These are phyloP conservation scores for Pseudoturritis turrita DNA, from an alignment of 345 rosid species.

Conservation along the genomic window DNA sequence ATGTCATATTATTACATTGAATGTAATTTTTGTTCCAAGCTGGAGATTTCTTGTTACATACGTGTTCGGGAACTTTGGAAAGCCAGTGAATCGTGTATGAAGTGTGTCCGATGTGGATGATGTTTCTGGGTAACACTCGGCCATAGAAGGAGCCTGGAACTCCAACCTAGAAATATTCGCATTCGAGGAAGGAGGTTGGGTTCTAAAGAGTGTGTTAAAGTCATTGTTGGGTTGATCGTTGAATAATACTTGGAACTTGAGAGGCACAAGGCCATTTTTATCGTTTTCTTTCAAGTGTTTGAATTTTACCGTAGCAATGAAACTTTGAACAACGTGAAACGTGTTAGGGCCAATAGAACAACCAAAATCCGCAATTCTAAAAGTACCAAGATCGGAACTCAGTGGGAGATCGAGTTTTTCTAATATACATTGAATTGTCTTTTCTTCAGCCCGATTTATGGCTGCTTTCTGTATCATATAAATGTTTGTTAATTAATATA, in stretches of 20 bases:
- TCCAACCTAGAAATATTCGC: conserved; percentile 18
- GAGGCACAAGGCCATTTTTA: background rate
- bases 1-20: background rate
- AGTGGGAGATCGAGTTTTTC: background rate
- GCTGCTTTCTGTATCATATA: conserved; percentile 16
- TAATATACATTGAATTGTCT: background rate
- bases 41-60: conserved; percentile 5
- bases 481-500: background rate
- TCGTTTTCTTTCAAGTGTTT: background rate
- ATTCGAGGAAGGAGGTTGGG: conserved; percentile 2
- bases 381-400: background rate
- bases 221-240: conserved; percentile 36
- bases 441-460: background rate
- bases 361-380: conserved; percentile 15
- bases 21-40: conserved; percentile 31
- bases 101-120: conserved; percentile 26
- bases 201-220: conserved; percentile 39
- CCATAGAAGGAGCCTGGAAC: conserved; percentile 36
- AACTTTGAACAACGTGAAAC: conserved; percentile 14
- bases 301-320: conserved; percentile 1
- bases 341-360: conserved; percentile 22
- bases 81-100: conserved; percentile 30
- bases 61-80: conserved; percentile 23
- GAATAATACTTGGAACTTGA: conserved; percentile 33
- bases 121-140: conserved; percentile 26